Evolutionary conservation across 768 basidiomycete species (phyloP).

Genomic region (Kwoniella heveanensis): DNA sequence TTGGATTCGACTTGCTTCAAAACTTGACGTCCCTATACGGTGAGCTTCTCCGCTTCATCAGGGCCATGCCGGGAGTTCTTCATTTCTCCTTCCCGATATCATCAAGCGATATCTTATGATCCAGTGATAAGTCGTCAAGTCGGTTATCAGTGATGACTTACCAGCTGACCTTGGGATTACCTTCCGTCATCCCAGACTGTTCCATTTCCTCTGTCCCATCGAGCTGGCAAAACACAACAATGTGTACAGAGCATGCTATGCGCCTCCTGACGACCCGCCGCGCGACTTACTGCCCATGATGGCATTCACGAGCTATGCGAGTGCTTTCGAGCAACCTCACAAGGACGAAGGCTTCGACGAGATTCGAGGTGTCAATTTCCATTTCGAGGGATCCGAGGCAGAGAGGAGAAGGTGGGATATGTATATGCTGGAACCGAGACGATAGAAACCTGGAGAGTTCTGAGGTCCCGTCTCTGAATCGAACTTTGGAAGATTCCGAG

Average conservation of each 20-base stretch:
- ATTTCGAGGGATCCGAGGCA: constrained; percentile 73
- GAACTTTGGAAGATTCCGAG: too few relatives aligned
- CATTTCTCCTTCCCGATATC: too few relatives aligned
- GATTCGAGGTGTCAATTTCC: constrained; percentile 75
- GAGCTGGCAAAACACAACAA: constrained; percentile 94
- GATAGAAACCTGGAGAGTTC: constrained; percentile 8
- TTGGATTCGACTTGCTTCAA: constrained; percentile 71
- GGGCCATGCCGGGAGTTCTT: too few relatives aligned
- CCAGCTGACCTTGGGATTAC: too few relatives aligned
- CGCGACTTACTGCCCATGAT: constrained; percentile 43
- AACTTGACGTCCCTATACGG: constrained; percentile 64
- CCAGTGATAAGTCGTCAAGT: too few relatives aligned
- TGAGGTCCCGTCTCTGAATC: too few relatives aligned
- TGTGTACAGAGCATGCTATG: constrained; percentile 71
- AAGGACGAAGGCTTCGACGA: constrained; percentile 74
- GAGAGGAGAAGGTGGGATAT: constrained; percentile 73
- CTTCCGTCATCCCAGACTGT: constrained; percentile 65
- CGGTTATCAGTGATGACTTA: too few relatives aligned
- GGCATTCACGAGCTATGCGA: constrained; percentile 49
- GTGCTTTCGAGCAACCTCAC: constrained; percentile 64
- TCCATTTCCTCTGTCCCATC: constrained; percentile 72
- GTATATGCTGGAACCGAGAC: constrained; percentile 64
- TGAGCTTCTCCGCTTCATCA: too few relatives aligned
- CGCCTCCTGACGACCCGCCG: constrained; percentile 30
- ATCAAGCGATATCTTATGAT: too few relatives aligned